These are phyloP conservation scores for Linderniella brevidens DNA, from an alignment of 257 asterid genomes.

Conservation along the genomic window DNA sequence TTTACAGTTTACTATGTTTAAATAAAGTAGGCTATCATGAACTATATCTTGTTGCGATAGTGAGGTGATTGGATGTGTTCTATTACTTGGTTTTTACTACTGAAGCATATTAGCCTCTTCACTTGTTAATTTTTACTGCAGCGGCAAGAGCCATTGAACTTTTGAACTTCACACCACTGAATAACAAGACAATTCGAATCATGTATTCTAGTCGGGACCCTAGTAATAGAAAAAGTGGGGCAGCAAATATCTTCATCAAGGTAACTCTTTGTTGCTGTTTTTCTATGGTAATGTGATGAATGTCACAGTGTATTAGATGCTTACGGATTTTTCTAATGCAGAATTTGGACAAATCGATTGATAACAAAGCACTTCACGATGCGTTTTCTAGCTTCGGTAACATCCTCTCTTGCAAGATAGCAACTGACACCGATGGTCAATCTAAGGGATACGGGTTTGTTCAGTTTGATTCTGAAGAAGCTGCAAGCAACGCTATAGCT, in stretches of 20 bases:
- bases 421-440: constrained; percentile 5
- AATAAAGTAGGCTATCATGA: no score
- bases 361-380: constrained; percentile 8
- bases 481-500: constrained; percentile 5
- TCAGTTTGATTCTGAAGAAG: constrained; percentile 2
- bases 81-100: not conserved
- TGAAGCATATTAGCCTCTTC: no score
- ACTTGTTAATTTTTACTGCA: not conserved
- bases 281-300: not conserved
- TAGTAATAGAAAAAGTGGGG: constrained; percentile 3
- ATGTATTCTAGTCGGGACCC: constrained; percentile 9
- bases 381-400: constrained; percentile 10
- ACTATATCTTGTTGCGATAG: no score
- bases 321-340: not conserved
- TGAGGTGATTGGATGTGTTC: not conserved
- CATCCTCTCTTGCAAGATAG: constrained; percentile 10
- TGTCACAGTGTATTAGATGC: not conserved
- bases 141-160: constrained; percentile 6
- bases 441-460: constrained; percentile 9
- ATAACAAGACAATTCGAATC: constrained; percentile 4
- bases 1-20: no score
- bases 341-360: constrained; percentile 8
- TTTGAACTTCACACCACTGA: constrained; percentile 9
- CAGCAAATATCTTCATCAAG: constrained; percentile 8
- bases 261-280: not conserved